Conservation (phyloP, 108 stramenopile genomes). For the Nannochloropsis granulata region DNA sequence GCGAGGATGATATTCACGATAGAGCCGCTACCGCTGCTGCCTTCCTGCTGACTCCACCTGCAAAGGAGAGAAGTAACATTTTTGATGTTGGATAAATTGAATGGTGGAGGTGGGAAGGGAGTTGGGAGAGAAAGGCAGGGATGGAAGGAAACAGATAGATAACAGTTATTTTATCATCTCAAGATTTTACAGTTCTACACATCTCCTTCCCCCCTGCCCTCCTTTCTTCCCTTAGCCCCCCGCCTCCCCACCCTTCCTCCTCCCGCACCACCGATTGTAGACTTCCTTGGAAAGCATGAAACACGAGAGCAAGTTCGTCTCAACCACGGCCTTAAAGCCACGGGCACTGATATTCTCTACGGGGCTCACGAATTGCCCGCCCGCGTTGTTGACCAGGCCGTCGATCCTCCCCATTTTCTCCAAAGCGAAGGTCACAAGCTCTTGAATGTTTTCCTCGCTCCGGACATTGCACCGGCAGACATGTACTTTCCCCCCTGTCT, state of each 20-base stretch:
- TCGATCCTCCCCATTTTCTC: conserved; percentile 44
- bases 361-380: conserved; percentile 30
- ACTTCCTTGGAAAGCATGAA: neutral
- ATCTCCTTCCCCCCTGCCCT: neutral
- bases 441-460: conserved; percentile 47
- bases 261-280: neutral
- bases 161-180: too few species aligned
- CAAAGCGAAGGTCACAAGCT: conserved; percentile 33
- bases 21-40: conserved; percentile 36
- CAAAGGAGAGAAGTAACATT: too few species aligned
- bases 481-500: neutral
- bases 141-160: too few species aligned
- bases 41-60: neutral
- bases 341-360: neutral
- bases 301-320: conserved; percentile 46
- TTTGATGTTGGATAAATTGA: too few species aligned
- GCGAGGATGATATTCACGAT: conserved; percentile 71
- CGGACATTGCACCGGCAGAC: conserved; percentile 27
- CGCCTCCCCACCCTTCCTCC: neutral
- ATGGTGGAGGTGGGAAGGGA: too few species aligned
- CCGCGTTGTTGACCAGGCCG: conserved; percentile 64
- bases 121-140: too few species aligned
- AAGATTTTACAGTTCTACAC: neutral
- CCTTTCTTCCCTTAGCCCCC: neutral
- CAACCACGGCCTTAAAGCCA: conserved; percentile 59